These are phyloP conservation scores for Vitis hybrid DNA, from an alignment of 177 flowering plant species.

Conservation along the genomic window DNA sequence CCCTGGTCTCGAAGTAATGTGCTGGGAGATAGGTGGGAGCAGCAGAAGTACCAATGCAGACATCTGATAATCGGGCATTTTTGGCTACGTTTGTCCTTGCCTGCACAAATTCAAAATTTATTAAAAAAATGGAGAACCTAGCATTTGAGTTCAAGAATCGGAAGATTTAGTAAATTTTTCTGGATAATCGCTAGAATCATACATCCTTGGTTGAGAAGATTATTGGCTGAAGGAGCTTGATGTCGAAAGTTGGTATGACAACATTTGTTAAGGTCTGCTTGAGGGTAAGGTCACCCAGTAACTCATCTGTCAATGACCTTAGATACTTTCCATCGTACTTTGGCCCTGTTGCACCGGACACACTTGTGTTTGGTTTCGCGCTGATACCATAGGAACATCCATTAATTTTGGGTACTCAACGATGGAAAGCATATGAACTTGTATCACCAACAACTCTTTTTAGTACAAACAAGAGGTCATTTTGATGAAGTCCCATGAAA, in stretches of 20 bases:
- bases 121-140: no score
- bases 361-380: no score
- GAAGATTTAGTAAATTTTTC: no score
- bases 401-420: no score
- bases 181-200: neutral
- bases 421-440: no score
- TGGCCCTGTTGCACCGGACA: slow-evolving; percentile 17
- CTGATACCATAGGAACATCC: no score
- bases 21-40: slow-evolving; percentile 8
- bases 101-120: slow-evolving; percentile 4
- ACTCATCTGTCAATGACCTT: slow-evolving; percentile 1
- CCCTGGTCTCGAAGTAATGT: slow-evolving; percentile 7
- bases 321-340: slow-evolving; percentile 33
- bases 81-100: slow-evolving; percentile 16
- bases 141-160: no score
- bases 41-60: slow-evolving; percentile 9
- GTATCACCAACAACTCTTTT: no score
- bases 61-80: slow-evolving; percentile 8
- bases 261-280: slow-evolving; percentile 26
- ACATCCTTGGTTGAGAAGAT: slow-evolving; percentile 31
- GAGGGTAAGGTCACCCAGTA: slow-evolving; percentile 19
- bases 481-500: no score
- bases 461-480: no score
- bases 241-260: slow-evolving; percentile 30
- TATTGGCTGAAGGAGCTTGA: slow-evolving; percentile 30